These are phyloP conservation scores for Tetrahymena malaccensis DNA, from an alignment of 73 alveolate species.

Conservation along the genomic window DNA sequence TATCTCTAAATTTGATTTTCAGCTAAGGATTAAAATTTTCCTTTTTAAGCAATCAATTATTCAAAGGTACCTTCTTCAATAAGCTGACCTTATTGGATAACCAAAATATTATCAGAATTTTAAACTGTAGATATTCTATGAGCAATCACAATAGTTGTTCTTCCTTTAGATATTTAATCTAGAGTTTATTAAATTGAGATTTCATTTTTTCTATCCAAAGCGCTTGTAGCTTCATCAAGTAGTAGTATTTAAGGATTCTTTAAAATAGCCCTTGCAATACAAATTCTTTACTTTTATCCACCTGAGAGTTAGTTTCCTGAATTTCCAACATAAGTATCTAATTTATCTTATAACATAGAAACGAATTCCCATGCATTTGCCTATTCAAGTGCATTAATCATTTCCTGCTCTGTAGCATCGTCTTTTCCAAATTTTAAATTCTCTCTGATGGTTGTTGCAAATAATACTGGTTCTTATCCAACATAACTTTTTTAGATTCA, in stretches of 20 bases:
- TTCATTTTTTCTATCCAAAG: slow-evolving; percentile 75
- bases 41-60: neutral
- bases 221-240: slow-evolving; percentile 80
- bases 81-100: slow-evolving; percentile 52
- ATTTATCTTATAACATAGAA: slow-evolving; percentile 15
- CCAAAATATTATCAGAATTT: slow-evolving; percentile 61
- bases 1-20: neutral
- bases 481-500: slow-evolving; percentile 41
- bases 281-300: slow-evolving; percentile 80
- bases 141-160: slow-evolving; percentile 65
- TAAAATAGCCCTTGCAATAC: slow-evolving; percentile 80
- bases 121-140: slow-evolving; percentile 64
- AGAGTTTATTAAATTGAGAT: slow-evolving; percentile 50
- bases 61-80: slow-evolving; percentile 56
- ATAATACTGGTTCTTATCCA: slow-evolving; percentile 90
- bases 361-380: slow-evolving; percentile 75
- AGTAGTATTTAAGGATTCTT: slow-evolving; percentile 62
- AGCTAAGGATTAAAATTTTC: slow-evolving; percentile 18
- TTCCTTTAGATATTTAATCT: slow-evolving; percentile 50
- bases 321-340: slow-evolving; percentile 65
- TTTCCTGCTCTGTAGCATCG: slow-evolving; percentile 67
- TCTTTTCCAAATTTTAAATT: slow-evolving; percentile 68
- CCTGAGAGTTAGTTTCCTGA: slow-evolving; percentile 76
- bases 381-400: slow-evolving; percentile 61
- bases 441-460: slow-evolving; percentile 68